phyloP scores from a whole-genome alignment of 257 asterid species.

The Catharanthus roseus region DNA sequence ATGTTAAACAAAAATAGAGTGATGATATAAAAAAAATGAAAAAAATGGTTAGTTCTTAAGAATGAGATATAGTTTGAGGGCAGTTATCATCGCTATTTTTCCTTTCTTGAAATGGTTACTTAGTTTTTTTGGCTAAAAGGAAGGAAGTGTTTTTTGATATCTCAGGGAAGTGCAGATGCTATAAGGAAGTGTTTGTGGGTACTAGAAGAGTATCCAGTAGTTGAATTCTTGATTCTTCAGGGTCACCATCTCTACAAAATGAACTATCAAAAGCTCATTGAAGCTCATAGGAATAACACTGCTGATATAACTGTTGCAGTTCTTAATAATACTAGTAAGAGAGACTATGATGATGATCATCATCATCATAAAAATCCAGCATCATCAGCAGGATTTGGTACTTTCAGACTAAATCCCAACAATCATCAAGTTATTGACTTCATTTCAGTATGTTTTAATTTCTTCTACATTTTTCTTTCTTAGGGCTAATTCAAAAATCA shows the following conservation, averaged over 20 bases:
- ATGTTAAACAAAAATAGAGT: too few relatives aligned
- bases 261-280: slow-evolving; percentile 68
- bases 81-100: too few relatives aligned
- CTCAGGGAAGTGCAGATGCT: slow-evolving; percentile 80
- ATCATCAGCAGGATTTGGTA: slow-evolving; percentile 63
- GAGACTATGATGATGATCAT: too few relatives aligned
- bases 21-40: too few relatives aligned
- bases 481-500: too few relatives aligned
- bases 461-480: too few relatives aligned
- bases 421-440: slow-evolving; percentile 46
- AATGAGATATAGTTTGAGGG: too few relatives aligned
- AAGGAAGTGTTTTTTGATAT: too few relatives aligned
- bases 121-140: too few relatives aligned
- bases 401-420: slow-evolving; percentile 34
- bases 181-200: slow-evolving; percentile 75
- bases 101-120: too few relatives aligned
- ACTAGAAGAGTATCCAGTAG: slow-evolving; percentile 54
- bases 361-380: slow-evolving; percentile 31
- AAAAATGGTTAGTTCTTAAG: too few relatives aligned
- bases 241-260: slow-evolving; percentile 85
- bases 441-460: neutral
- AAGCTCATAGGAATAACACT: slow-evolving; percentile 35
- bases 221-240: slow-evolving; percentile 68
- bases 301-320: slow-evolving; percentile 63
- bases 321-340: slow-evolving; percentile 18